Percentiles rank a stretch among this genome's conserved stretches.
Conservation (phyloP, 2,329 filamentous ascomycete genomes). For the Hypocrella siamensis region DNA sequence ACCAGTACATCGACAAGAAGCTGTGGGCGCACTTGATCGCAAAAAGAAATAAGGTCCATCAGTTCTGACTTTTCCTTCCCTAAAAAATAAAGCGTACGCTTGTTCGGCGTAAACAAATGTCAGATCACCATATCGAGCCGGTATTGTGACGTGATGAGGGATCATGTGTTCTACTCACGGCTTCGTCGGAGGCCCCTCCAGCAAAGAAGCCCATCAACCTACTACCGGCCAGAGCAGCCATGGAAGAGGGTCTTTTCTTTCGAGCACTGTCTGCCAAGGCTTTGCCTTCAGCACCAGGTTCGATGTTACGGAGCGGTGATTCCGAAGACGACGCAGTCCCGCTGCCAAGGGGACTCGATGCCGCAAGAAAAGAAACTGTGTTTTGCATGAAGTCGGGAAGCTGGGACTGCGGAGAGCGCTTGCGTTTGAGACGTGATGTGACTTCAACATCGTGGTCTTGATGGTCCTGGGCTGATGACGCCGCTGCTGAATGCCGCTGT, state of each 20-base stretch:
- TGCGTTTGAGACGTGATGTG: conserved; percentile 11
- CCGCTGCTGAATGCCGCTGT: not conserved
- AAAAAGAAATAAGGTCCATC: conserved; percentile 23
- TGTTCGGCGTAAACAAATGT: too few relatives aligned
- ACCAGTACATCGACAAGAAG: conserved; percentile 25
- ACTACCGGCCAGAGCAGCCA: conserved; percentile 18
- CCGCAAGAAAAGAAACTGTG: conserved; percentile 14
- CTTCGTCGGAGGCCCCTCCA: conserved; percentile 16
- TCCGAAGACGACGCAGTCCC: not conserved
- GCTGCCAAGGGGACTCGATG: not conserved
- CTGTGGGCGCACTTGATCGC: conserved; percentile 23
- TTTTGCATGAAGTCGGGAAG: conserved; percentile 15
- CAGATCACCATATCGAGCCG: too few relatives aligned
- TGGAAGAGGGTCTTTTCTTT: conserved; percentile 13
- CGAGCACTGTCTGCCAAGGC: conserved; percentile 14
- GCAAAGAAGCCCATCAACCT: conserved; percentile 22
- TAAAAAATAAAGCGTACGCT: conserved; percentile 25
- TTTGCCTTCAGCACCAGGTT: conserved; percentile 1
- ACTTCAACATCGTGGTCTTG: not conserved
- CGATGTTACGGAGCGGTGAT: not conserved
- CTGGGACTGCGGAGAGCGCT: conserved; percentile 8
- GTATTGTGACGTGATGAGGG: too few relatives aligned
- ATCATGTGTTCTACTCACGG: conserved; percentile 18
- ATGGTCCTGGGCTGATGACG: not conserved
- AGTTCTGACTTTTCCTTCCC: conserved; percentile 20